Evolutionary conservation across 345 rosid genomes (phyloP).

Genomic region (Lepidium aucheri): DNA sequence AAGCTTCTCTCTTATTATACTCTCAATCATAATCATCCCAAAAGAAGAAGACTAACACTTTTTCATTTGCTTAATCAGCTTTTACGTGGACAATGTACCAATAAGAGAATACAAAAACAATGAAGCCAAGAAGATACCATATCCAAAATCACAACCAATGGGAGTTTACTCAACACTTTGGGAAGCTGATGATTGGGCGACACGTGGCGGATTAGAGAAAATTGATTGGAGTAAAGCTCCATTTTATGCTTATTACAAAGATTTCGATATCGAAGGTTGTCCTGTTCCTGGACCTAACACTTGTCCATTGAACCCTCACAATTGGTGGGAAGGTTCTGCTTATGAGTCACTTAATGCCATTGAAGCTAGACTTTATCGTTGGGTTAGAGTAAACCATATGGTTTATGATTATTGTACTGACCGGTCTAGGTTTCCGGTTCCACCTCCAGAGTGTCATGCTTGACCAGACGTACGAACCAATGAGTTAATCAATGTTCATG

Average conservation of each 20-base stretch:
- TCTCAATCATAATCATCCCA: neutral
- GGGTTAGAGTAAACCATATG: conserved; percentile 95
- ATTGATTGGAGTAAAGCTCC: conserved; percentile 92
- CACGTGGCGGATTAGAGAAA: conserved; percentile 91
- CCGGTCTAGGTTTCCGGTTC: conserved; percentile 59
- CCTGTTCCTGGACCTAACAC: conserved; percentile 64
- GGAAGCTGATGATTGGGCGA: conserved; percentile 99
- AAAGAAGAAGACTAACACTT: neutral
- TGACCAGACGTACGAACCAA: conserved; percentile 19
- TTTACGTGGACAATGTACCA: conserved; percentile 70
- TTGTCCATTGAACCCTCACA: conserved; percentile 52
- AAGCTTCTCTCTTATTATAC: conserved; percentile 23
- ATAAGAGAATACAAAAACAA: conserved; percentile 87
- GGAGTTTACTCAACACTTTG: conserved; percentile 84
- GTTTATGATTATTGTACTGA: conserved; percentile 87
- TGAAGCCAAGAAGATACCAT: conserved; percentile 55
- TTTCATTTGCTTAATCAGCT: conserved; percentile 30
- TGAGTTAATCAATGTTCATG: conserved; percentile 12
- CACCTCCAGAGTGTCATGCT: conserved; percentile 73
- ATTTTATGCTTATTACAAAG: conserved; percentile 70
- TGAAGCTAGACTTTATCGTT: conserved; percentile 70
- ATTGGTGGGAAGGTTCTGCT: conserved; percentile 77
- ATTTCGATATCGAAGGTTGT: conserved; percentile 87
- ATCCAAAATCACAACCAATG: conserved; percentile 76
- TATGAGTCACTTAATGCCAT: conserved; percentile 57